These are phyloP conservation scores for Fistulinella cinereoalba DNA, from an alignment of 1,284 basidiomycete species.

Conservation along the genomic window DNA sequence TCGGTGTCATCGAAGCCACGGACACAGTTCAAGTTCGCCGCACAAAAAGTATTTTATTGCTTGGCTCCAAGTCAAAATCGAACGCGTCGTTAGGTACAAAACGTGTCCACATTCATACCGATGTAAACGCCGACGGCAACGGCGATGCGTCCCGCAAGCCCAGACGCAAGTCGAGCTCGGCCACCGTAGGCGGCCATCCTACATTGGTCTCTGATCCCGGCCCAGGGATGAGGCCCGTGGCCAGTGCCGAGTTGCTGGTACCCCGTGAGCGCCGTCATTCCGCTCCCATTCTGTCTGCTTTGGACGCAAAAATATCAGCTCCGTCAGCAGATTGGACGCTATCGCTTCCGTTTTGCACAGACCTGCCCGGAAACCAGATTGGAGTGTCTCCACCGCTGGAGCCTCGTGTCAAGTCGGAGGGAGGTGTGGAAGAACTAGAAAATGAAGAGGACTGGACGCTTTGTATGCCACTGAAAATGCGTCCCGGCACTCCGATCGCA, in stretches of 20 bases:
- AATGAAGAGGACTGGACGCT: conserved; percentile 31
- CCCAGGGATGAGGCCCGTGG: not conserved
- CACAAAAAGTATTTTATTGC: conserved; percentile 34
- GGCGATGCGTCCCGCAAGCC: conserved; percentile 14
- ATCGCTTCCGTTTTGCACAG: conserved; percentile 32
- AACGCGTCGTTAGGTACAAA: conserved; percentile 23
- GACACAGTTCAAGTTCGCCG: conserved; percentile 24
- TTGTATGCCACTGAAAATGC: conserved; percentile 30
- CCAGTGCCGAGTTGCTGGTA: conserved; percentile 23
- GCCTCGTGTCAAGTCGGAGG: conserved; percentile 4
- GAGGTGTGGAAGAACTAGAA: conserved; percentile 4
- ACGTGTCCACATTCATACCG: conserved; percentile 31
- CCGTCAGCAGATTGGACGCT: conserved; percentile 27
- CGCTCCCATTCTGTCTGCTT: conserved; percentile 26
- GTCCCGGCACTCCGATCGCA: conserved; percentile 1
- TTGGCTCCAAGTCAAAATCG: conserved; percentile 32
- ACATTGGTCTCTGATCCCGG: not conserved
- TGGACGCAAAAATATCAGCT: not conserved
- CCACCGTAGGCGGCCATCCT: conserved; percentile 7
- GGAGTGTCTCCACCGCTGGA: conserved; percentile 9
- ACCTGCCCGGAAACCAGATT: conserved; percentile 26
- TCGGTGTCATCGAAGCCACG: conserved; percentile 32
- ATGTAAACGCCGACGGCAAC: conserved; percentile 1
- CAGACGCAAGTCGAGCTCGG: conserved; percentile 30
- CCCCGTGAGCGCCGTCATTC: conserved; percentile 33